phyloP scores from a whole-genome alignment of 345 rosid species.

The Eucalyptus lansdowneana region DNA sequence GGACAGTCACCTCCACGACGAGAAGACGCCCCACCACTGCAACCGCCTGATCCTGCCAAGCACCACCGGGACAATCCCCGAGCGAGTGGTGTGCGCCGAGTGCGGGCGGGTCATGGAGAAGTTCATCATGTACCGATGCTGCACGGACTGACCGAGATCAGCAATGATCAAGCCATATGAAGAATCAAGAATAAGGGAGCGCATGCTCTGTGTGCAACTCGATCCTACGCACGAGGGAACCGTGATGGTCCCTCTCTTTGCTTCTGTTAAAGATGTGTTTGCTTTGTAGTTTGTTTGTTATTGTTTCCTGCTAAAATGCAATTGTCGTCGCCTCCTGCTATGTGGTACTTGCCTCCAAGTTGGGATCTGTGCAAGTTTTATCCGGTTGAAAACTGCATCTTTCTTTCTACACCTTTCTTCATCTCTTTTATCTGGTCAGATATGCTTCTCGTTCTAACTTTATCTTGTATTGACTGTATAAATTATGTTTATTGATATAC shows the following conservation, averaged over 20 bases:
- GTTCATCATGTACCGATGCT: conserved; percentile 53
- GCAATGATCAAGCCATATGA: neutral
- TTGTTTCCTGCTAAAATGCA: neutral
- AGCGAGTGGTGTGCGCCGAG: conserved; percentile 42
- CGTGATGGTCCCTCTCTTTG: neutral
- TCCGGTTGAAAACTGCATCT: neutral
- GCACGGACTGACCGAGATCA: conserved; percentile 16
- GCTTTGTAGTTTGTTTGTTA: neutral
- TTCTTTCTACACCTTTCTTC: neutral
- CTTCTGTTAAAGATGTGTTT: neutral
- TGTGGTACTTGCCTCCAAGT: neutral
- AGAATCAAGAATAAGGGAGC: neutral
- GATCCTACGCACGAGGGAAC: neutral
- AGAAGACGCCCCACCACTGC: conserved; percentile 32
- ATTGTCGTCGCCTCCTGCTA: neutral
- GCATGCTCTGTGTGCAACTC: neutral
- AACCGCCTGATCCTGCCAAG: conserved; percentile 39
- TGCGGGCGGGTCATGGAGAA: conserved; percentile 46
- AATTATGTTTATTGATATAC: neutral
- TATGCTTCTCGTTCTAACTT: neutral
- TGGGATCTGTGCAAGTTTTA: neutral
- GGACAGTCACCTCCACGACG: conserved; percentile 4
- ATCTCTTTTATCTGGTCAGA: neutral
- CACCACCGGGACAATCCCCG: conserved; percentile 22
- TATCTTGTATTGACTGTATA: neutral